These are phyloP conservation scores for Oryza brachyantha DNA, from an alignment of 176 grass and related monocot genomes.

Conservation along the genomic window DNA sequence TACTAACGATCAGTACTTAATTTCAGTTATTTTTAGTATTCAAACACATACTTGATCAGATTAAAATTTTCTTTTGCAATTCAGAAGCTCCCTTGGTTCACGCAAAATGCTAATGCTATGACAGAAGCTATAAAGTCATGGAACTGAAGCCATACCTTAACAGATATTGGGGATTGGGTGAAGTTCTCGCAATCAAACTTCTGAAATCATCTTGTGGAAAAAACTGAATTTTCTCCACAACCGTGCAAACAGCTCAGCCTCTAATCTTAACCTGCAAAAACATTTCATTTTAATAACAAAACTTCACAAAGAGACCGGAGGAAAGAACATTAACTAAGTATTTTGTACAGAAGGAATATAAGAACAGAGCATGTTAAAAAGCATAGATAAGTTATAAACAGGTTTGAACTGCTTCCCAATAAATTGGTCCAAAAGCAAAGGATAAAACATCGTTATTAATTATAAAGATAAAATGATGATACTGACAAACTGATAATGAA, in stretches of 20 bases:
- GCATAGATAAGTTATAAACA: neutral
- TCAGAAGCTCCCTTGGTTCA: neutral
- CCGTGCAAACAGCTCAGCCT: slow-evolving; percentile 48
- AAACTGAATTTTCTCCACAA: slow-evolving; percentile 68
- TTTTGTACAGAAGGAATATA: neutral
- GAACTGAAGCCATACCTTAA: slow-evolving; percentile 46
- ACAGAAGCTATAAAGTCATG: neutral
- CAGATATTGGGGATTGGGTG: slow-evolving; percentile 86
- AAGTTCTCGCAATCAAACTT: slow-evolving; percentile 88
- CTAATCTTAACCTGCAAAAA: slow-evolving; percentile 72
- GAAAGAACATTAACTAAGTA: neutral
- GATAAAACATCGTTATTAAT: neutral
- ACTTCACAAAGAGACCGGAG: neutral
- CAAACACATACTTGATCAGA: neutral
- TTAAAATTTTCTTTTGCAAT: neutral
- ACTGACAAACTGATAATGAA: neutral
- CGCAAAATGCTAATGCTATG: neutral
- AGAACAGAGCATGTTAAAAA: neutral
- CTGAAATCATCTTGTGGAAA: slow-evolving; percentile 55
- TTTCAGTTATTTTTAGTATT: neutral
- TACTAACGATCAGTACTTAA: neutral
- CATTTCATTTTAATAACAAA: neutral
- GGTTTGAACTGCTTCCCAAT: neutral
- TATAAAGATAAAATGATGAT: neutral
- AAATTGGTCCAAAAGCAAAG: neutral